Evolutionary conservation across 2,329 filamentous ascomycete genomes (phyloP).

Genomic region (Ascochyta pisi): DNA sequence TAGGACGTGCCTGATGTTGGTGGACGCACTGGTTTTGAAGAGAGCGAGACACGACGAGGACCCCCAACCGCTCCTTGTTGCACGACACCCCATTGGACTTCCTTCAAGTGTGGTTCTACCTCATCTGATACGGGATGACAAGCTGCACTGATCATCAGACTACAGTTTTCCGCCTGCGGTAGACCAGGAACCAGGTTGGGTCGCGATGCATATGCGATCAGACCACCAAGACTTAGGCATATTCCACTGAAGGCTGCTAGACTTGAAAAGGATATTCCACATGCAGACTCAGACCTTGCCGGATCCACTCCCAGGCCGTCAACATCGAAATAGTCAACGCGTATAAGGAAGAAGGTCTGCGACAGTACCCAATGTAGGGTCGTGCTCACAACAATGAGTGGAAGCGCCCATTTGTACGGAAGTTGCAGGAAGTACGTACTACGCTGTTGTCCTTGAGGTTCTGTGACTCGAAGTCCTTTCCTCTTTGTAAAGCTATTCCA

Average conservation of each 20-base stretch:
- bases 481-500: constrained; percentile 51
- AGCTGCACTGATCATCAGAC: constrained; percentile 33
- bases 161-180: constrained; percentile 62
- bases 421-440: constrained; percentile 52
- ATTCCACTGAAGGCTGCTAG: constrained; percentile 5
- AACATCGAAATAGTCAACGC: constrained; percentile 12
- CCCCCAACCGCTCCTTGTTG: not conserved
- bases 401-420: constrained; percentile 49
- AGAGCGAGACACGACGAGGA: constrained; percentile 11
- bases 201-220: not conserved
- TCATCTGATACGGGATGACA: constrained; percentile 30
- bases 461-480: constrained; percentile 50
- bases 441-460: constrained; percentile 42
- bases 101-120: constrained; percentile 20
- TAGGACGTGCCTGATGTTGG: too few species aligned
- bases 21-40: not conserved
- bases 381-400: constrained; percentile 41
- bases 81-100: constrained; percentile 34
- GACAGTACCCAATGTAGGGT: constrained; percentile 55
- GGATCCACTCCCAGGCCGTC: not conserved
- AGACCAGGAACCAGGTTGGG: constrained; percentile 43
- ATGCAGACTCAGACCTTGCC: constrained; percentile 4
- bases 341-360: constrained; percentile 52
- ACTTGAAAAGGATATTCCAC: constrained; percentile 14
- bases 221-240: not conserved